Base-by-base conservation (phyloP, 768 basidiomycete genomes). In the Leucocoprinus leucothites region DNA sequence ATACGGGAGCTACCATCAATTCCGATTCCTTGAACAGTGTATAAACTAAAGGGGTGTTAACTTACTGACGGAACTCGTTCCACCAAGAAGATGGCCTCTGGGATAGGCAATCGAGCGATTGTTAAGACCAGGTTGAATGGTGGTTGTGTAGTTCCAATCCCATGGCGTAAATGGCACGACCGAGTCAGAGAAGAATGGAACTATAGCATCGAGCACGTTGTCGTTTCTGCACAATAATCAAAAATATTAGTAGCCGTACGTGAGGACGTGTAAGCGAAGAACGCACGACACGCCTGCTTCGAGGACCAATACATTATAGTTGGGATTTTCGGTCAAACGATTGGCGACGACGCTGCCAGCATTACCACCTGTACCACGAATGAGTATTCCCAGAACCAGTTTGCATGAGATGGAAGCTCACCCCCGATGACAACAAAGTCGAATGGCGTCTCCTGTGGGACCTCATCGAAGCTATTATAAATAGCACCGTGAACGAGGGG, bases 81-180 rank as follows among this genome's bases (percentile, higher is more conserved):
- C 72, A 3, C 72, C 72, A 1, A 73, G 60, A 19, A 71, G 44
- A 25, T 61, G 59, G 1, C 71, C 72, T 45, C 71, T 42, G 1
- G 67, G 57, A 53, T 68, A 69, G 9, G 57, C 9, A 2, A 71
- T 46, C 2, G 59, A n/a, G 3, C 68, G 64, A 3, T 61, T 62
- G 51, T 65, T 63, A 4, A 71, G 58, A 13, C 60, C 66, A 9
- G 58, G 14, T 53, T 72, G 73, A 16, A 71, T 62, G 2, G 61
- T 64, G 3, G 71, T 72, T 13, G 71, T 73, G 35, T 64, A 74
- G 34, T 74, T 74, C 70, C 70, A 73, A 42, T 72, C 69, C 46
- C 55, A 68, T 2, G 41, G 48, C 9, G 63, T 59, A 28, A 48
- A 43, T 2, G 57, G 58, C 36, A 56, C 57, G 2, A 59, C 55